These are phyloP conservation scores for Mortierella sp. DNA, from an alignment of 371 early-diverging fungal species.

Conservation along the genomic window DNA sequence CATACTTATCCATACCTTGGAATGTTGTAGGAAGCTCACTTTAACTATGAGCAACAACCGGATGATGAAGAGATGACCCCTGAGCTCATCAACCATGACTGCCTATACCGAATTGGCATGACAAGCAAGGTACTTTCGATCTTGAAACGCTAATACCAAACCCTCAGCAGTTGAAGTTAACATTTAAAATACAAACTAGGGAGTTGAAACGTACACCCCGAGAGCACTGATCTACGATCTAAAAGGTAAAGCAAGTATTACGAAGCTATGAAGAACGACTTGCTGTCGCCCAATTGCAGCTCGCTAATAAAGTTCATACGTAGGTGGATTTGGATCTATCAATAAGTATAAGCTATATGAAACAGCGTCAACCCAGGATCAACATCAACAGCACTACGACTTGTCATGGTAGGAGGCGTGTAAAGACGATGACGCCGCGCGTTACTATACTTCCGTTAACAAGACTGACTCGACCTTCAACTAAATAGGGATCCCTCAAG, in stretches of 20 bases:
- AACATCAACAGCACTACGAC: constrained; percentile 26
- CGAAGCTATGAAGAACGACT: not conserved
- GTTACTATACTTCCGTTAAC: not conserved
- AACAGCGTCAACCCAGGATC: constrained; percentile 19
- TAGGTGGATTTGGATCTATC: constrained; percentile 80
- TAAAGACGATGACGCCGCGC: not conserved
- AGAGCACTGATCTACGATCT: constrained; percentile 83
- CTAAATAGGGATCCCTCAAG: constrained; percentile 42
- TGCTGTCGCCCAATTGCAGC: not conserved
- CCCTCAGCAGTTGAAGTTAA: not conserved
- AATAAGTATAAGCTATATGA: constrained; percentile 75
- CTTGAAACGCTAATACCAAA: not conserved
- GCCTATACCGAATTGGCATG: constrained; percentile 45
- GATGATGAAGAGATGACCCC: constrained; percentile 40
- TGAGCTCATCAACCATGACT: constrained; percentile 51
- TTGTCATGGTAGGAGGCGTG: constrained; percentile 29
- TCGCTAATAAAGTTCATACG: not conserved
- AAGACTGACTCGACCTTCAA: not conserved
- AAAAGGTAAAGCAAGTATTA: constrained; percentile 61
- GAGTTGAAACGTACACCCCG: constrained; percentile 80
- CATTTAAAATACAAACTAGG: constrained; percentile 53
- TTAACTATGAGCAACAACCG: constrained; percentile 45
- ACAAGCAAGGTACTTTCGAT: constrained; percentile 24
- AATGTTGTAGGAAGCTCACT: constrained; percentile 39
- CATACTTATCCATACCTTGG: not conserved